A percentile compares a stretch with the other conserved stretches of the same genome.
Evolutionary conservation across 106 monocot genomes (phyloP).

Genomic region (Cymbidium sinense): DNA sequence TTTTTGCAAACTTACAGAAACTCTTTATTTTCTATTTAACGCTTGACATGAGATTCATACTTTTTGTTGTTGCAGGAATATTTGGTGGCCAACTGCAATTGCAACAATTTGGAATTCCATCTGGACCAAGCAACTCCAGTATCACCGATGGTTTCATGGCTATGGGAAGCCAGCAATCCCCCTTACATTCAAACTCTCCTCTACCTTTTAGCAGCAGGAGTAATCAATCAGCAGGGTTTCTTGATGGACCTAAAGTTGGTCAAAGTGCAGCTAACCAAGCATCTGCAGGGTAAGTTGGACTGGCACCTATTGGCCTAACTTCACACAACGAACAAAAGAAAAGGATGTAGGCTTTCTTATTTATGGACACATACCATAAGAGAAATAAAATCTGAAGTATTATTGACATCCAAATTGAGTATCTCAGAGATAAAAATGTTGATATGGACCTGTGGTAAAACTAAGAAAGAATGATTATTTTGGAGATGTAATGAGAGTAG

Average conservation of each 20-base stretch:
- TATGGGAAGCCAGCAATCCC: slow-evolving; percentile 10
- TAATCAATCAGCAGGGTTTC: slow-evolving; percentile 19
- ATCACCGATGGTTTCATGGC: slow-evolving; percentile 16
- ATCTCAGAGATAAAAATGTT: too few relatives aligned
- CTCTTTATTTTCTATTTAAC: background rate
- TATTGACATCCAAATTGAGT: background rate
- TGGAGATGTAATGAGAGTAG: too few relatives aligned
- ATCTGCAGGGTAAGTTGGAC: slow-evolving; percentile 27
- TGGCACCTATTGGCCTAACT: background rate
- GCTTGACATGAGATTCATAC: background rate
- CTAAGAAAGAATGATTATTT: too few relatives aligned
- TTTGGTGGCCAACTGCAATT: slow-evolving; percentile 24
- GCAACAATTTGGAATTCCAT: slow-evolving; percentile 21
- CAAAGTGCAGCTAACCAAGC: slow-evolving; percentile 5
- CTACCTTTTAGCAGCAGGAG: slow-evolving; percentile 8
- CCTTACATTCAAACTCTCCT: slow-evolving; percentile 5
- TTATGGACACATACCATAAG: background rate
- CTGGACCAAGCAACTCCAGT: slow-evolving; percentile 9
- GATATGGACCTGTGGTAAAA: too few relatives aligned
- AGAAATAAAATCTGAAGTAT: background rate
- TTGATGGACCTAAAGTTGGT: slow-evolving; percentile 10
- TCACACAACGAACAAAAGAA: background rate
- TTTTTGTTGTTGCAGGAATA: slow-evolving; percentile 20
- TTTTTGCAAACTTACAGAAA: background rate
- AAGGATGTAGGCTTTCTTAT: background rate